Conservation (phyloP, 257 asterid species). For the Fraxinus pennsylvanica region DNA sequence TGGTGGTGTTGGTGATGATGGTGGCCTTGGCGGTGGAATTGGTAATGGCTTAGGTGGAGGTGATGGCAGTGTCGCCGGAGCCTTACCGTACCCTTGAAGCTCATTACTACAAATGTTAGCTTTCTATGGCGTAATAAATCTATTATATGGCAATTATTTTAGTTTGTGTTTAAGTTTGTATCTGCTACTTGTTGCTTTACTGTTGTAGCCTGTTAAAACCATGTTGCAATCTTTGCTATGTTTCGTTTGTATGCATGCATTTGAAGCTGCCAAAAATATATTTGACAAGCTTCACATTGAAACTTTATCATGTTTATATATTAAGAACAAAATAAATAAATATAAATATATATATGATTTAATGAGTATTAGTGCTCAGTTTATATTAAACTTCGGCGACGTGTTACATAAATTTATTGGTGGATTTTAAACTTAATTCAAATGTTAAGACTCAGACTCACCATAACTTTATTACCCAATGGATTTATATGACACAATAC, state of each 20-base stretch:
- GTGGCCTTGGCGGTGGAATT: slow-evolving; percentile 23
- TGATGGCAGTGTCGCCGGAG: slow-evolving; percentile 15
- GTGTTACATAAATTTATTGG: no score
- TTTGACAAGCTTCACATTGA: no score
- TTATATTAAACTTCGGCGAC: no score
- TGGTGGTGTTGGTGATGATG: slow-evolving; percentile 17
- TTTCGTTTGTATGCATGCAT: neutral
- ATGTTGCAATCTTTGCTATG: neutral
- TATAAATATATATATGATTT: no score
- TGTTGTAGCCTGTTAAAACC: neutral
- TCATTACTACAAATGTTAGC: neutral
- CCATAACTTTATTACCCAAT: no score
- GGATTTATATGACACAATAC: no score
- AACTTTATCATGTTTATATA: no score
- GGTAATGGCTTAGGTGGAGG: slow-evolving; percentile 6
- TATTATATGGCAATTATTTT: no score
- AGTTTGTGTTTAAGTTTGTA: neutral
- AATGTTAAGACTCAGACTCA: no score
- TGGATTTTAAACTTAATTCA: no score
- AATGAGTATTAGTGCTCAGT: no score
- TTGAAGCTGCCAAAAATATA: neutral
- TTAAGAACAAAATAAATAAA: no score
- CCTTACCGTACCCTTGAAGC: slow-evolving; percentile 38
- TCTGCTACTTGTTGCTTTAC: neutral
- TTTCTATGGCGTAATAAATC: neutral